Conservation (phyloP, 2,329 filamentous ascomycete genomes). For the Fusarium beomiforme region DNA sequence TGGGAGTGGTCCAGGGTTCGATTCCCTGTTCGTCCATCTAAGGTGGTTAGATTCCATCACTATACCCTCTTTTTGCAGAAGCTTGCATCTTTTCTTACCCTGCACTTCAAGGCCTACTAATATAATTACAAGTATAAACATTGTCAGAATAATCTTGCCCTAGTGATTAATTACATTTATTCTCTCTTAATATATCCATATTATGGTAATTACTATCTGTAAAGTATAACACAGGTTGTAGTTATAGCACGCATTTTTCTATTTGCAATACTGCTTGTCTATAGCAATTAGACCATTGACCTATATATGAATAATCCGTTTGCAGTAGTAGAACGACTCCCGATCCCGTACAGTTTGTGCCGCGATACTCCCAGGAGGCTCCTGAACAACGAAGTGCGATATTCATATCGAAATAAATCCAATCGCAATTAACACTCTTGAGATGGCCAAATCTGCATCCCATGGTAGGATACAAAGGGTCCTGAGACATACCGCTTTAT, state of each 20-base stretch:
- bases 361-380: background rate
- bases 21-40: constrained; percentile 45
- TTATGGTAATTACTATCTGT: too few species aligned
- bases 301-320: too few species aligned
- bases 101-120: background rate
- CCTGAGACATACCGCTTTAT: constrained; percentile 26
- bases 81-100: background rate
- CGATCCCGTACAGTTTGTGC: background rate
- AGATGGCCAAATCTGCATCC: background rate
- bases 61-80: constrained; percentile 28
- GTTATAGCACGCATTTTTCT: too few species aligned
- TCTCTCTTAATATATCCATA: too few species aligned
- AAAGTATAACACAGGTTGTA: too few species aligned
- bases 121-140: too few species aligned
- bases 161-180: too few species aligned
- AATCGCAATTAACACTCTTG: background rate
- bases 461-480: background rate
- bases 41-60: constrained; percentile 35
- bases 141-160: too few species aligned
- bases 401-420: background rate
- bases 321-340: background rate
- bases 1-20: constrained; percentile 47
- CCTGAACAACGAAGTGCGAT: background rate
- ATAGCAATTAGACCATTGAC: too few species aligned
- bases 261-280: too few species aligned